Evolutionary conservation across 257 asterid genomes (phyloP), one percentile per base, ranked within the genome.

Genomic region (Nicotiana sylvestris): DNA sequence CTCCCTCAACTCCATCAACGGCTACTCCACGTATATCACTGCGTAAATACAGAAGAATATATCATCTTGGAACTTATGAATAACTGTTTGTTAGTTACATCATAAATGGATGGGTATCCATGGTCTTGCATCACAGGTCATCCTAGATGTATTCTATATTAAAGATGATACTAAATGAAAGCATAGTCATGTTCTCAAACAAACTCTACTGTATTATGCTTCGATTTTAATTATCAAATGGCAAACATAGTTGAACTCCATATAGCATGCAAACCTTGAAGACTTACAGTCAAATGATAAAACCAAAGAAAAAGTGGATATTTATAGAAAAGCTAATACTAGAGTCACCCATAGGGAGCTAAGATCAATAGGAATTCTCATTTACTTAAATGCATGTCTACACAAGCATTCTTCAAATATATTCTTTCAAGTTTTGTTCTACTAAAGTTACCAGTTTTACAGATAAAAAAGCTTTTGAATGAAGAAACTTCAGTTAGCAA

Each of bases 21-120:
- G 99, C 96, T 87, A 94, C 98, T 85, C 99, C 99, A 78, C 99
- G 93, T 79, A 96, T 96, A 86, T 96, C 99, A 87, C 99, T 96
- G 93, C 83, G 29, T 74, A 32, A 33, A 13, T 66, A 43, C 67
- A 51, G n/a, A 53, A 57, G 39, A 51, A 77, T 21, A 18, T 49
- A 60, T 81, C 81, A 57, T 6, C 21, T 21, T 11, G 53, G 65
- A n/a, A 43, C 15, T 69, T 66, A 10, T 25, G 18, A 43, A 4
- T 27, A 76, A 76, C 43, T 15, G 46, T 51, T 51, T 49, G 80
- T 51, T 27, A 76, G 27, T 4, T 51, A 76, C 29, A 29, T 74
- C 80, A 74, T 74, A 74, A 13, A 74, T 49, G 64, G 64, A 74
- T 49, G 64, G 43, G 76, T 58, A 79, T 61, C 58, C 74, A 39